Percentiles rank a stretch among this genome's conserved stretches.
Conservation (phyloP, 2,329 filamentous ascomycete species). For the Fusarium sterilihyphosum region DNA sequence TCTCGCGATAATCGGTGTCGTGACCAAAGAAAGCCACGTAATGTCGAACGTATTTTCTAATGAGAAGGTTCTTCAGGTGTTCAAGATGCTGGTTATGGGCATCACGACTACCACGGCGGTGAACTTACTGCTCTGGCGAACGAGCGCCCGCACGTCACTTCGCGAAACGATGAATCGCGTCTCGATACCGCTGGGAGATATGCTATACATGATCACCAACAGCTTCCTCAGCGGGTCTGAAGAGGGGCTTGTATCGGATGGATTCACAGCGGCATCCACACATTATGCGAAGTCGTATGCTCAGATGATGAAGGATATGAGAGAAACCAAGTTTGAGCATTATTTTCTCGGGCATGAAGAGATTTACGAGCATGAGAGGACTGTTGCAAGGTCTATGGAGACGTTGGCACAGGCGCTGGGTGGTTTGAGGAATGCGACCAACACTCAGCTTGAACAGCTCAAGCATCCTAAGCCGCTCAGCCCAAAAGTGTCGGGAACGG, state of each 20-base stretch:
- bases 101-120: constrained; percentile 75
- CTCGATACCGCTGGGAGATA: constrained; percentile 80
- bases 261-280: constrained; percentile 69
- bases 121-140: constrained; percentile 80
- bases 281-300: constrained; percentile 74
- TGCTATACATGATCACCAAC: constrained; percentile 82
- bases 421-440: constrained; percentile 86
- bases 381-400: constrained; percentile 85
- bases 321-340: constrained; percentile 90
- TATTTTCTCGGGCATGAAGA: constrained; percentile 82
- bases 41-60: constrained; percentile 85
- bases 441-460: constrained; percentile 86
- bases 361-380: constrained; percentile 80
- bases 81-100: constrained; percentile 84
- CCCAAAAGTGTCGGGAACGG: fast-evolving
- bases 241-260: constrained; percentile 73
- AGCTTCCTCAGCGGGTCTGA: constrained; percentile 86
- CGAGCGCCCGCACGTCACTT: constrained; percentile 78
- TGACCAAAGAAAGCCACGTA: constrained; percentile 91
- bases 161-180: constrained; percentile 76
- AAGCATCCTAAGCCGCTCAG: constrained; percentile 49
- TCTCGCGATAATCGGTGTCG: constrained; percentile 85
- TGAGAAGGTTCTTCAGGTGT: constrained; percentile 80
- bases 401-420: constrained; percentile 88
- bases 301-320: constrained; percentile 78